Conservation (phyloP, 495 filamentous ascomycete species). For the Lasiosphaeria miniovina region DNA sequence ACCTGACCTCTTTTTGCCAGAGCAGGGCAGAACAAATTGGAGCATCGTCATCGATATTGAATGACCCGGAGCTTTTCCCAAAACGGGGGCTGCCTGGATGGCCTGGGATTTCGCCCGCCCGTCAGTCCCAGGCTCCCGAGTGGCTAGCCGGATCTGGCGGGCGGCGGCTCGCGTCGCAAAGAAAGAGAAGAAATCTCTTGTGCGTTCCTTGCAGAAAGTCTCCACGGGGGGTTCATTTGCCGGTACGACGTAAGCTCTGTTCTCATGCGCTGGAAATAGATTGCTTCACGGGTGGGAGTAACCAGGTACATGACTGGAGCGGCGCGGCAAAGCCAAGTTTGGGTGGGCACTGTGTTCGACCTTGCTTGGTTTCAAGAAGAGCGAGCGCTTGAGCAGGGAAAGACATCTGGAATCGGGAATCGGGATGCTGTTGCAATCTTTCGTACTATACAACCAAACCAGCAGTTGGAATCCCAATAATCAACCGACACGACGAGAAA, state of each 20-base stretch:
- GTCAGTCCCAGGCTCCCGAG: background rate
- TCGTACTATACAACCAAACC: too few relatives aligned
- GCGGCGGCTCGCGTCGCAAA: too few relatives aligned
- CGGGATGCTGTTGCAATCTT: background rate
- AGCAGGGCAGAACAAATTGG: slow-evolving; percentile 23
- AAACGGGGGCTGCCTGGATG: background rate
- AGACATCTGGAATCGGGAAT: background rate
- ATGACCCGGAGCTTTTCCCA: background rate
- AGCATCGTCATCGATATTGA: slow-evolving; percentile 24
- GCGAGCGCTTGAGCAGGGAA: slow-evolving; percentile 1
- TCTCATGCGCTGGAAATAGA: slow-evolving; percentile 27
- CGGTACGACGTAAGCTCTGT: slow-evolving; percentile 7
- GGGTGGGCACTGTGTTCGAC: slow-evolving; percentile 24
- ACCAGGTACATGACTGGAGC: slow-evolving; percentile 3
- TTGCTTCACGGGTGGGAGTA: slow-evolving; percentile 6
- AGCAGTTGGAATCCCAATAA: too few relatives aligned
- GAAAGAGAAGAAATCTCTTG: background rate
- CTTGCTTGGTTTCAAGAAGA: slow-evolving; percentile 6
- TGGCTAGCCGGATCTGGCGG: too few relatives aligned
- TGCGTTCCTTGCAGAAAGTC: slow-evolving; percentile 14
- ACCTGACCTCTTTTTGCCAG: background rate
- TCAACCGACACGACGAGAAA: too few relatives aligned
- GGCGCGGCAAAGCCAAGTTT: background rate
- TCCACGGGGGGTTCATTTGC: slow-evolving; percentile 7
- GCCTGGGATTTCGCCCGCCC: background rate